Conservation (phyloP, 164 flowering plant species). For the Paratinospora sagittata region DNA sequence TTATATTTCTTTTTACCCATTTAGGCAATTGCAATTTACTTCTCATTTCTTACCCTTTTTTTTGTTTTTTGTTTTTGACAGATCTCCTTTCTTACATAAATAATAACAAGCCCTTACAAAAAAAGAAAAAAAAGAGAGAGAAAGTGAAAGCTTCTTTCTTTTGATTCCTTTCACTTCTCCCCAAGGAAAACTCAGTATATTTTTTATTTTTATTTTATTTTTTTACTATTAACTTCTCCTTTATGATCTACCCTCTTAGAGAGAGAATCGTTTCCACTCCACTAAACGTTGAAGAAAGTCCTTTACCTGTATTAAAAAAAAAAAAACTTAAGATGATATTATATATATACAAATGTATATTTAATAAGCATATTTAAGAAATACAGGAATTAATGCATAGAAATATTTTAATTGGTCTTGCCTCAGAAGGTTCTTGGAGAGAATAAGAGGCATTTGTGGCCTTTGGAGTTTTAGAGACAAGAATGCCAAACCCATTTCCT, state of each 20-base stretch:
- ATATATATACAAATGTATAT: neutral
- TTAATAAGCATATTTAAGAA: no score
- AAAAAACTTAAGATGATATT: neutral
- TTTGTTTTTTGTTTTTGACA: no score
- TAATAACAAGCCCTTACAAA: no score
- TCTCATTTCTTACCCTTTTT: no score
- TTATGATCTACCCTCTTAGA: neutral
- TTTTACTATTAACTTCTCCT: no score
- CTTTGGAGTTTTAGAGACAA: slow-evolving; percentile 74
- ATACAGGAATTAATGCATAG: neutral
- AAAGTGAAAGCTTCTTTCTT: no score
- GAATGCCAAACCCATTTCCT: slow-evolving; percentile 79
- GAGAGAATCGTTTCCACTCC: slow-evolving; percentile 51
- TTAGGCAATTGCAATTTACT: neutral
- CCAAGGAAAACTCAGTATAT: neutral
- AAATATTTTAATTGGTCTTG: slow-evolving; percentile 9
- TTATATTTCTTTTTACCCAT: no score
- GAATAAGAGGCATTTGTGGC: slow-evolving; percentile 79
- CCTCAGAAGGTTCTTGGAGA: slow-evolving; percentile 81
- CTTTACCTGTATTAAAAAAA: slow-evolving; percentile 45
- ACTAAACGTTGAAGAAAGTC: slow-evolving; percentile 62
- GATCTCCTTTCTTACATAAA: no score
- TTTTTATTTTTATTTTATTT: neutral
- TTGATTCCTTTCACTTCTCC: neutral
- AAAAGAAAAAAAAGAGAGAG: no score